Evolutionary conservation across 371 early-diverging fungal species (phyloP), one percentile per base, ranked within the genome.

Genomic region (Furculomyces boomerangus): DNA sequence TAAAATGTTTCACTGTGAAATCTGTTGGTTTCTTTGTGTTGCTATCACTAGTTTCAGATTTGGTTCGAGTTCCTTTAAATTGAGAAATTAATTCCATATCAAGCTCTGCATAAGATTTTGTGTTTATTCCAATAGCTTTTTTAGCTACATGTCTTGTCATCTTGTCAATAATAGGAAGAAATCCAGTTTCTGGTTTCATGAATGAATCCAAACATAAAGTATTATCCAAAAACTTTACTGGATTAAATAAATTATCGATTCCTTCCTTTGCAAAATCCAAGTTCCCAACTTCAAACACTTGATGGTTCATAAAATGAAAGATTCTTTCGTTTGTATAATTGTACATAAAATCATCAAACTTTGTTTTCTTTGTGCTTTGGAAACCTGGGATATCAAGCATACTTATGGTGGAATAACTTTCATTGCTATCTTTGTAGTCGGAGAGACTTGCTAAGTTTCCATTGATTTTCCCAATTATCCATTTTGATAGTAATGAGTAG

Each of bases 251-350:
- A 27, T 51, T 60, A 37, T 59, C 68, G 50, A 78, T 63, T 25
- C 71, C 78, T 51, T 80, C 80, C 20, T 66, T 53, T 5, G 57
- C 65, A 43, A 75, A 77, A 40, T 76, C 74, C 14, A 71, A 64
- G 25, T 68, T 59, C 30, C 78, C 75, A 2, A 70, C 55, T 29
- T 74, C 77, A 63, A 85, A 83, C n/a, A 81, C 69, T 50, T 84
- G 80, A 56, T 80, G 73, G 56, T 77, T 67, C 58, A 81, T 68
- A 60, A 88, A 87, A 45, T 77, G 74, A 39, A 75, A 77, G n/a
- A 90, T 65, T n/a, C 82, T 72, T 65, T 90, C 93, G 50, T 81
- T 80, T 18, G 83, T 77, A 65, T 84, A 93, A 66, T 93, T 92
- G 57, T 77, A 72, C 37, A 87, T 75, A 48, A 93, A 71, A 41